These are phyloP conservation scores for Telopea speciosissima DNA, from an alignment of 177 flowering plant genomes.

Conservation along the genomic window DNA sequence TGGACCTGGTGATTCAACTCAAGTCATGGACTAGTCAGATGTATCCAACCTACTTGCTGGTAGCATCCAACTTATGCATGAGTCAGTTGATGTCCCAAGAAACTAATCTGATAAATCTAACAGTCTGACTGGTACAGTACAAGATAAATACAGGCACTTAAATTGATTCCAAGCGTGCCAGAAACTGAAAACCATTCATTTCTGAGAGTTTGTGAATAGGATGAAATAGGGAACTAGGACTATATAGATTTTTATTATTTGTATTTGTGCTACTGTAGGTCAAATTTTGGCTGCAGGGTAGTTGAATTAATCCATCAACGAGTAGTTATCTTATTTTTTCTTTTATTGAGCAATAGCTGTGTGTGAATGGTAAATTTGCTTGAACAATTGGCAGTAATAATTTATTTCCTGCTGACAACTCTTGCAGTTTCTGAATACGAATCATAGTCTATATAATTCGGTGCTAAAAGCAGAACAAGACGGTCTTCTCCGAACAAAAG, in stretches of 20 bases:
- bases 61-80: too few relatives aligned
- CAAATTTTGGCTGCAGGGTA: not conserved
- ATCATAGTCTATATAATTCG: slow-evolving; percentile 63
- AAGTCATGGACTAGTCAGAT: too few relatives aligned
- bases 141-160: too few relatives aligned
- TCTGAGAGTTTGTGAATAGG: not conserved
- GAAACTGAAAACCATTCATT: not conserved
- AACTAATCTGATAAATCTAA: too few relatives aligned
- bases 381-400: not conserved
- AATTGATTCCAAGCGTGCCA: not conserved
- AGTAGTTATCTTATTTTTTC: too few relatives aligned
- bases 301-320: not conserved
- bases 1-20: too few relatives aligned
- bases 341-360: not conserved
- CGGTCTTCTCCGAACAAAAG: slow-evolving; percentile 37
- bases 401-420: slow-evolving; percentile 4
- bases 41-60: too few relatives aligned
- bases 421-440: slow-evolving; percentile 79
- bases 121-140: too few relatives aligned
- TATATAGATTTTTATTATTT: not conserved
- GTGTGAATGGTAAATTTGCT: not conserved
- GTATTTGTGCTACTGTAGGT: not conserved
- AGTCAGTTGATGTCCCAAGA: too few relatives aligned
- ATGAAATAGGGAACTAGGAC: not conserved
- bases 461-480: slow-evolving; percentile 74